A percentile compares a stretch with the other conserved stretches of the same genome.
Conservation (phyloP, 805 yeast species). For the Metschnikowia proteae region DNA sequence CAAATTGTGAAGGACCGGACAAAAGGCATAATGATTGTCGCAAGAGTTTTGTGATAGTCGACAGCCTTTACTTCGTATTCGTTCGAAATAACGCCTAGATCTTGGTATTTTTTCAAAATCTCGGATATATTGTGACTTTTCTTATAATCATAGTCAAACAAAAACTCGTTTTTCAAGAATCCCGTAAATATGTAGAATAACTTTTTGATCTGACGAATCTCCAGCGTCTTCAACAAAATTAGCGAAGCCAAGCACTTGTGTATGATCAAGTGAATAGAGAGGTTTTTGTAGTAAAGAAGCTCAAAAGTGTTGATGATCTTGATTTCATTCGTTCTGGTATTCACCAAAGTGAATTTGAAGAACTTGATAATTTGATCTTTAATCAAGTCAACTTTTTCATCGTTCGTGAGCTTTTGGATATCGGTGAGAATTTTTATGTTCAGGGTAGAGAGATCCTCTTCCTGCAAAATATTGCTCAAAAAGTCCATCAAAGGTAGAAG, state of each 20-base stretch:
- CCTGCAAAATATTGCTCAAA: constrained; percentile 21
- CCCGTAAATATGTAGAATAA: constrained; percentile 35
- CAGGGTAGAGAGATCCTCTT: constrained; percentile 20
- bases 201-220: constrained; percentile 21
- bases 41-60: constrained; percentile 23
- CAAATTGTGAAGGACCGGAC: constrained; percentile 31
- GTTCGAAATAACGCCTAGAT: constrained; percentile 16
- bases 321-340: constrained; percentile 11
- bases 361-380: constrained; percentile 26
- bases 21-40: constrained; percentile 33
- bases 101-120: constrained; percentile 22
- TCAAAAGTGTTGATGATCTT: constrained; percentile 49
- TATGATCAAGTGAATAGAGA: constrained; percentile 51
- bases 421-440: constrained; percentile 22
- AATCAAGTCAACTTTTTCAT: constrained; percentile 23
- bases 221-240: constrained; percentile 34
- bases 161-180: constrained; percentile 39
- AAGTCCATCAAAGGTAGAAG: constrained; percentile 30
- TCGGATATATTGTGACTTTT: constrained; percentile 24
- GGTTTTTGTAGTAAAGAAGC: constrained; percentile 55
- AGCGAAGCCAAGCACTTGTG: constrained; percentile 48
- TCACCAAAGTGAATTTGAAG: constrained; percentile 16
- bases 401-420: constrained; percentile 18
- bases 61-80: constrained; percentile 22
- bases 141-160: constrained; percentile 39